Conservation (phyloP, 176 grass and related monocot species). For the Oryza officinalis region DNA sequence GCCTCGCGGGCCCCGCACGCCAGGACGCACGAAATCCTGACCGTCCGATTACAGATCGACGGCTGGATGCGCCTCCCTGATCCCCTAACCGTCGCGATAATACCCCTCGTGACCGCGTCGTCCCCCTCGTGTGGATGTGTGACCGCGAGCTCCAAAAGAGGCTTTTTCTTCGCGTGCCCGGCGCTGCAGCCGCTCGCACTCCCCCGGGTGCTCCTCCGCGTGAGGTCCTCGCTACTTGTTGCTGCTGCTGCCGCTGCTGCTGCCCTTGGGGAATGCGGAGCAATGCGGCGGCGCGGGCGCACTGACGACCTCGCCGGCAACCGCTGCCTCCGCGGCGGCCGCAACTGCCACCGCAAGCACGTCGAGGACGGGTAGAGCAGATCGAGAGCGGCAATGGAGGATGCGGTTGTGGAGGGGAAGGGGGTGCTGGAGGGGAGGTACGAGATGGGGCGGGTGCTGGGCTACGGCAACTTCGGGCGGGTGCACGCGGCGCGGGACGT, state of each 20-base stretch:
- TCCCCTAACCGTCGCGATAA: background rate
- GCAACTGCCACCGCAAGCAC: constrained; percentile 73
- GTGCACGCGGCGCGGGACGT: constrained; percentile 53
- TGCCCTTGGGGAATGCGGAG: constrained; percentile 46
- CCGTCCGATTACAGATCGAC: background rate
- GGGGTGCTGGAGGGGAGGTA: constrained; percentile 47
- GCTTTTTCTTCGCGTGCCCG: background rate
- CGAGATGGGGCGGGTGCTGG: constrained; percentile 59
- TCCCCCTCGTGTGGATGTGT: too few relatives aligned
- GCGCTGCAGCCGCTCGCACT: background rate
- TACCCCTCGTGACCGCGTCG: background rate
- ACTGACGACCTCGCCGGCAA: constrained; percentile 57
- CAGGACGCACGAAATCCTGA: background rate
- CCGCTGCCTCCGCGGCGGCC: constrained; percentile 46
- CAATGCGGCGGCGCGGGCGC: constrained; percentile 41
- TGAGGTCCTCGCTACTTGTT: background rate
- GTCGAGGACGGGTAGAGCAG: constrained; percentile 59
- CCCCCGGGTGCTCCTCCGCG: background rate
- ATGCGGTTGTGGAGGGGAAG: constrained; percentile 22
- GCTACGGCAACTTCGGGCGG: constrained; percentile 47
- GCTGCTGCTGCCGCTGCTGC: background rate
- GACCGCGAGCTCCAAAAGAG: background rate
- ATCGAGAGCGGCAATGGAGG: constrained; percentile 11
- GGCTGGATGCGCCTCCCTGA: background rate
- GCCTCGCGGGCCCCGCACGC: background rate